phyloP scores from a whole-genome alignment of 75 land plant species.

The Picea glauca region DNA sequence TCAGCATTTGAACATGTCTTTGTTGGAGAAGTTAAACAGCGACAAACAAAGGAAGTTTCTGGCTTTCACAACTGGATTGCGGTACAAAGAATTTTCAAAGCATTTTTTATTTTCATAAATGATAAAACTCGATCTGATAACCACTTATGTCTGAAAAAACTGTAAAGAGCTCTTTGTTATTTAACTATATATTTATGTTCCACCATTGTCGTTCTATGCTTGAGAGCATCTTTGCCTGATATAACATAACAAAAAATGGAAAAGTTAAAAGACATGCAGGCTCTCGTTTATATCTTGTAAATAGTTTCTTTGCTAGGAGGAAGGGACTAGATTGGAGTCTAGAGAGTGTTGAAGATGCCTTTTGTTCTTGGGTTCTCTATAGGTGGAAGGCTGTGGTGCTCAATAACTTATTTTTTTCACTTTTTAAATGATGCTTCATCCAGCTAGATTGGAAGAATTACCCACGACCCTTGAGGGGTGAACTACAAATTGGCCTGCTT shows the following conservation, averaged over 20 bases:
- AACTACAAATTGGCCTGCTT: no score
- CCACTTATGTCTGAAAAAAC: not conserved
- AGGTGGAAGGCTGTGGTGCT: no score
- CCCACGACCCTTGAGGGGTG: no score
- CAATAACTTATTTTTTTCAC: no score
- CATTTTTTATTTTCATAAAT: not conserved
- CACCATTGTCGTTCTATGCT: not conserved
- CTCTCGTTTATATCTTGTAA: not conserved
- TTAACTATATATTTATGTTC: not conserved
- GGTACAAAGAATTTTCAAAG: conserved; percentile 24
- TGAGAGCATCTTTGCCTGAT: not conserved
- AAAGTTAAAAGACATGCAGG: not conserved
- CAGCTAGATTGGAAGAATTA: no score
- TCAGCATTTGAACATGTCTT: conserved; percentile 99
- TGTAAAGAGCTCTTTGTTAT: not conserved
- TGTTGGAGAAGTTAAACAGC: conserved; percentile 85
- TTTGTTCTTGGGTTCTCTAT: not conserved
- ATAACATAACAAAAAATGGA: not conserved
- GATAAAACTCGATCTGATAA: not conserved
- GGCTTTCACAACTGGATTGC: conserved; percentile 99
- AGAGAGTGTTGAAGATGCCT: no score
- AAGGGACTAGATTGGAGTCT: no score
- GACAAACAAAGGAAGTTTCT: conserved; percentile 61
- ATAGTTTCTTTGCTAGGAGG: not conserved
- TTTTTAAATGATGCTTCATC: no score